phyloP scores from a whole-genome alignment of 2,329 filamentous ascomycete species.

The Fusarium drepaniforme region DNA sequence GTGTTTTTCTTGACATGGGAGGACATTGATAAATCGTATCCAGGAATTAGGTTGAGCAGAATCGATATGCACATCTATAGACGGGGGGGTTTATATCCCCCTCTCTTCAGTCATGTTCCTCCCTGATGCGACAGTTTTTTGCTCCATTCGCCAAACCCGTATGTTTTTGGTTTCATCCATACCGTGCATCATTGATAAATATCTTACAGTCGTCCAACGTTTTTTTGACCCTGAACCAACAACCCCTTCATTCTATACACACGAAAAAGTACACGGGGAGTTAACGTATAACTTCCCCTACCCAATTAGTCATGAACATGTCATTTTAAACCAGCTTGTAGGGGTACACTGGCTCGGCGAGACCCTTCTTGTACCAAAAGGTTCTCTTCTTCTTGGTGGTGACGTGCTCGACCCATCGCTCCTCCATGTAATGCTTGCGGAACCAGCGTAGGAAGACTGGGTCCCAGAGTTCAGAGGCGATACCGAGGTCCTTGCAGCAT shows the following conservation, averaged over 20 bases:
- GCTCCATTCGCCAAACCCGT: constrained; percentile 22
- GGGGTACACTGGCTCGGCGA: constrained; percentile 77
- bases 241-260: neutral
- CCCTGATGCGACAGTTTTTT: constrained; percentile 2
- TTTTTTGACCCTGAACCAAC: neutral
- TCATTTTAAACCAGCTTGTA: constrained; percentile 56
- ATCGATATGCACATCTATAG: constrained; percentile 27
- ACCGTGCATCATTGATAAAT: constrained; percentile 1
- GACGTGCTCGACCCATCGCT: constrained; percentile 91
- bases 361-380: constrained; percentile 84
- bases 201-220: constrained; percentile 26
- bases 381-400: constrained; percentile 90
- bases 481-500: constrained; percentile 97
- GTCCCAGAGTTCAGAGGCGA: constrained; percentile 97
- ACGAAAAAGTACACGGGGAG: constrained; percentile 1
- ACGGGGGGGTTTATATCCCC: constrained; percentile 4
- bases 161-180: constrained; percentile 12
- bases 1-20: constrained; percentile 24
- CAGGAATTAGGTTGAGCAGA: constrained; percentile 12
- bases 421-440: constrained; percentile 78
- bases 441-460: constrained; percentile 89
- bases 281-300: neutral
- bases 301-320: neutral
- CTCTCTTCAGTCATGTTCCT: constrained; percentile 10
- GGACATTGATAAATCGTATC: neutral